phyloP scores from a whole-genome alignment of 345 rosid species.

The Lepidium sativum region DNA sequence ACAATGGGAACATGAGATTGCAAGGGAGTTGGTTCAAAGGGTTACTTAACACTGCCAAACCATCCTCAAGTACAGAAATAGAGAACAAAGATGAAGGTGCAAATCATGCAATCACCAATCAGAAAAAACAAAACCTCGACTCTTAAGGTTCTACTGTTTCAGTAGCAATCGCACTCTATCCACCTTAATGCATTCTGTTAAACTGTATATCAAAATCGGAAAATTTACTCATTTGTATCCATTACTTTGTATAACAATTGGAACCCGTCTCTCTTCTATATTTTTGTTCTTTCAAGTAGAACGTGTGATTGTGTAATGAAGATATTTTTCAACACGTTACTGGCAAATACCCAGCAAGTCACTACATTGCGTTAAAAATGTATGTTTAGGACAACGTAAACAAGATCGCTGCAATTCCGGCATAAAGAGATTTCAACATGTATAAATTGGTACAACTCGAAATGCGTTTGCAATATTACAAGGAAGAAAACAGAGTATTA shows the following conservation, averaged over 20 bases:
- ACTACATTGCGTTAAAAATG: background rate
- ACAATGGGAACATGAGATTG: conserved; percentile 48
- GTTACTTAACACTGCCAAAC: conserved; percentile 45
- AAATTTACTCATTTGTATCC: conserved; percentile 8
- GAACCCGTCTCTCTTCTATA: background rate
- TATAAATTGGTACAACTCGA: background rate
- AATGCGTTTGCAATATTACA: background rate
- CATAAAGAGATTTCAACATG: background rate
- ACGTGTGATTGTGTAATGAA: conserved; percentile 9
- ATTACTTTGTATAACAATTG: conserved; percentile 10
- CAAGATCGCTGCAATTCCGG: background rate
- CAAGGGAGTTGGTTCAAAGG: conserved; percentile 83
- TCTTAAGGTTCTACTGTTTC: conserved; percentile 9
- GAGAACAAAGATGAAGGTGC: conserved; percentile 26
- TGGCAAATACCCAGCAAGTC: background rate
- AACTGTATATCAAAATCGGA: conserved; percentile 6
- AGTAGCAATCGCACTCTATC: background rate
- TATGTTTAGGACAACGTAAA: background rate
- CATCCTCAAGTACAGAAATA: conserved; percentile 30
- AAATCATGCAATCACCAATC: conserved; percentile 18
- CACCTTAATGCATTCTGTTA: background rate
- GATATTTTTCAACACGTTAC: background rate
- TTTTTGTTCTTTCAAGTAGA: background rate
- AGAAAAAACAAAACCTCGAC: conserved; percentile 15
- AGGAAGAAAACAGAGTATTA: background rate